phyloP scores from a whole-genome alignment of 2,329 filamentous ascomycete genomes.

The Botrytis cinerea region DNA sequence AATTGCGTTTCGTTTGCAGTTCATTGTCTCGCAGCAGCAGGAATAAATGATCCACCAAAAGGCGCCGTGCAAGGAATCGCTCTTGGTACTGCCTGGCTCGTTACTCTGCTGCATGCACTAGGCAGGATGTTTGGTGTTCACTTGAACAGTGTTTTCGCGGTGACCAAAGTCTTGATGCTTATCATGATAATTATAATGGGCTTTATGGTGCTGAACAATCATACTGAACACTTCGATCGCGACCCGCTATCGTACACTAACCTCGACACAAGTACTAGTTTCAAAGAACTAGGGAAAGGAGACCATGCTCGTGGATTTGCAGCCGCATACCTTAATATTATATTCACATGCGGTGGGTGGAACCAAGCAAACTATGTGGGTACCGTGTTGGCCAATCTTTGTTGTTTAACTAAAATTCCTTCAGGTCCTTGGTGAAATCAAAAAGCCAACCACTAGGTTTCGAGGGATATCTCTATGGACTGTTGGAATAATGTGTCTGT shows the following conservation, averaged over 20 bases:
- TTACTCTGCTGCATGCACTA: conserved; percentile 51
- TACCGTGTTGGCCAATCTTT: not conserved
- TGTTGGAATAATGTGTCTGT: conserved; percentile 39
- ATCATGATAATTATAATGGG: conserved; percentile 48
- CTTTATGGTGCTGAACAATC: conserved; percentile 25
- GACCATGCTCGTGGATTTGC: conserved; percentile 41
- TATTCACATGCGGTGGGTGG: conserved; percentile 47
- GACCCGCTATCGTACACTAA: conserved; percentile 24
- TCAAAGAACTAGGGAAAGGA: conserved; percentile 25
- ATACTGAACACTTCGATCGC: conserved; percentile 11
- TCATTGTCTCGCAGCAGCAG: conserved; percentile 47
- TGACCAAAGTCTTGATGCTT: conserved; percentile 52
- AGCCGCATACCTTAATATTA: conserved; percentile 48
- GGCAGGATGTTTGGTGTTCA: conserved; percentile 53
- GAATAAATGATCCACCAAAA: conserved; percentile 35
- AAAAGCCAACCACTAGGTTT: conserved; percentile 33
- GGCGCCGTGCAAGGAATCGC: conserved; percentile 51
- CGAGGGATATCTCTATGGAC: conserved; percentile 29
- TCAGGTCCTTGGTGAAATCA: conserved; percentile 29
- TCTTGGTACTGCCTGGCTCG: conserved; percentile 47
- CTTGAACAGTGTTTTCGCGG: conserved; percentile 53
- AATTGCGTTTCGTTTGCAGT: conserved; percentile 54
- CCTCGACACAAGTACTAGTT: conserved; percentile 24
- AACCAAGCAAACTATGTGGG: conserved; percentile 49
- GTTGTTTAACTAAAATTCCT: conserved; percentile 44